Evolutionary conservation across 1,284 basidiomycete genomes (phyloP).

Genomic region (Cryptococcus sp.): DNA sequence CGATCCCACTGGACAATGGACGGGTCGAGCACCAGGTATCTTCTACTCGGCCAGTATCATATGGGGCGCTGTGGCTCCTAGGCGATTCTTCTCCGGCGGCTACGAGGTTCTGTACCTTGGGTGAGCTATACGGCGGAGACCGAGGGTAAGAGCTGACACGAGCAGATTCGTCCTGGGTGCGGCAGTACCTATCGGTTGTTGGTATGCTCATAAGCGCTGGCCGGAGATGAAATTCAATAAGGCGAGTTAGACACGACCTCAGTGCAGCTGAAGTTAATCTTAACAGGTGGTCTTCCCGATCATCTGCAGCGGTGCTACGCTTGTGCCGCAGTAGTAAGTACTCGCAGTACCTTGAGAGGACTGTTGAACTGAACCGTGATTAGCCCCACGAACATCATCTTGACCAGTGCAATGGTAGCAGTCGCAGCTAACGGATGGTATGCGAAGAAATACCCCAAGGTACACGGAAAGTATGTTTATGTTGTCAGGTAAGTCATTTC

Average conservation of each 20-base stretch:
- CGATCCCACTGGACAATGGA: conserved; percentile 52
- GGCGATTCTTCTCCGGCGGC: conserved; percentile 50
- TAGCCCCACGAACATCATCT: conserved; percentile 52
- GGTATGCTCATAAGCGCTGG: conserved; percentile 48
- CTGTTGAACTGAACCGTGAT: conserved; percentile 6
- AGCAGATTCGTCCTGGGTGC: conserved; percentile 48
- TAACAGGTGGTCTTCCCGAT: conserved; percentile 50
- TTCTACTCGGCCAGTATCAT: conserved; percentile 48
- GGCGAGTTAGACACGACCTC: conserved; percentile 12
- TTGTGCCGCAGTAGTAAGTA: conserved; percentile 46
- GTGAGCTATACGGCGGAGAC: background rate
- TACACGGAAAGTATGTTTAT: conserved; percentile 40
- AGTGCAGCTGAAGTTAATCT: background rate
- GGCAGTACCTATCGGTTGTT: conserved; percentile 45
- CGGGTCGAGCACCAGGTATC: conserved; percentile 41
- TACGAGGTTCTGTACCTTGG: conserved; percentile 49
- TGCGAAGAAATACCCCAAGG: conserved; percentile 35
- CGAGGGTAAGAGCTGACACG: background rate
- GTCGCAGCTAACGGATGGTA: conserved; percentile 45
- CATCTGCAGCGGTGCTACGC: conserved; percentile 49
- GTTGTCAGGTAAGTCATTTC: conserved; percentile 30
- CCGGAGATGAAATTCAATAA: conserved; percentile 41
- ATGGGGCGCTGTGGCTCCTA: conserved; percentile 50
- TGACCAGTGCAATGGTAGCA: conserved; percentile 47
- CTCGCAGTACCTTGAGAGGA: background rate